A percentile compares a stretch with the other conserved stretches of the same genome.
phyloP scores from a whole-genome alignment of 106 monocot genomes.

The Apostasia shenzhenica region DNA sequence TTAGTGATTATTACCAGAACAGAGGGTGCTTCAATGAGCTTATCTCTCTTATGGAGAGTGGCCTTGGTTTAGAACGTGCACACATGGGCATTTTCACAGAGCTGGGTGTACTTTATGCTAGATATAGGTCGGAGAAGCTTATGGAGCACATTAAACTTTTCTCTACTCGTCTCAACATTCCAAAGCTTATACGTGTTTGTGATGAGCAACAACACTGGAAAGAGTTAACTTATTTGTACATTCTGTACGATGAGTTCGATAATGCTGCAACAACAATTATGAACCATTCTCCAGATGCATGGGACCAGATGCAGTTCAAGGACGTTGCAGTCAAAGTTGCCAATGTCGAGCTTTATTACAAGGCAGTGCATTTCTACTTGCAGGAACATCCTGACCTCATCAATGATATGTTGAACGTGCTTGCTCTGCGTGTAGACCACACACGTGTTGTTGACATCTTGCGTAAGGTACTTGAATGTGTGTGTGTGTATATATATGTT shows the following conservation, averaged over 20 bases:
- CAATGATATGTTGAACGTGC: constrained; percentile 89
- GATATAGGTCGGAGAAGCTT: constrained; percentile 89
- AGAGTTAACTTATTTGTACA: constrained; percentile 91
- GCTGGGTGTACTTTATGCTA: constrained; percentile 88
- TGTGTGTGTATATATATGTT: too few species aligned
- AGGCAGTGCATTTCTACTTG: constrained; percentile 97
- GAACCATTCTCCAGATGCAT: constrained; percentile 98
- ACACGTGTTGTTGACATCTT: constrained; percentile 94
- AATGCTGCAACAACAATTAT: constrained; percentile 97
- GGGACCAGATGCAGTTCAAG: constrained; percentile 99
- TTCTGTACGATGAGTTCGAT: constrained; percentile 98
- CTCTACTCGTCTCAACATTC: constrained; percentile 88
- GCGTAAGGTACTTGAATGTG: constrained; percentile 51
- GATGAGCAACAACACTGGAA: constrained; percentile 98
- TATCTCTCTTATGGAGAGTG: constrained; percentile 99
- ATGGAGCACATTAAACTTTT: constrained; percentile 99
- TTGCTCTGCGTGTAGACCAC: constrained; percentile 93
- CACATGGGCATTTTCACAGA: constrained; percentile 99
- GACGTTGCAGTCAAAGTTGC: constrained; percentile 92
- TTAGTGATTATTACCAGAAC: constrained; percentile 96
- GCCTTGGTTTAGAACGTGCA: constrained; percentile 90
- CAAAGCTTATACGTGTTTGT: constrained; percentile 90
- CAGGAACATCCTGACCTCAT: constrained; percentile 95
- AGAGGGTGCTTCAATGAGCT: constrained; percentile 97
- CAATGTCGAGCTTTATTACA: constrained; percentile 97